Conservation (phyloP, 768 basidiomycete species). For the Kwoniella mangroviensis region DNA sequence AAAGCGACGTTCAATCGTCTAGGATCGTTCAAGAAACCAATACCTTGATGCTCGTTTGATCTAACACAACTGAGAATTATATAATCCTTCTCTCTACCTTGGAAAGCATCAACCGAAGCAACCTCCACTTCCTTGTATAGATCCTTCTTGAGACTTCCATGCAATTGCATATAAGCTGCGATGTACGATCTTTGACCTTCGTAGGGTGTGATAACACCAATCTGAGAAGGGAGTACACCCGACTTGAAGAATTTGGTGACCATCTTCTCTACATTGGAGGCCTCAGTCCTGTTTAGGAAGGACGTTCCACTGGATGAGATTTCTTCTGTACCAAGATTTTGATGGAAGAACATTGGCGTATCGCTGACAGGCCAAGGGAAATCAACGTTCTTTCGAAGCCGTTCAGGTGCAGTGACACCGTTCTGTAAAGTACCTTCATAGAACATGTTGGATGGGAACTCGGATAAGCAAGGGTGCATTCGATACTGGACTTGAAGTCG, state of each 20-base stretch:
- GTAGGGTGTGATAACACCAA: conserved; percentile 98
- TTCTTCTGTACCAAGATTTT: conserved; percentile 98
- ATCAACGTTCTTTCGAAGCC: conserved; percentile 95
- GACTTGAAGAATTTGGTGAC: conserved; percentile 99
- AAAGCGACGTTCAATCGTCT: conserved; percentile 94
- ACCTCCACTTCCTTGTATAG: conserved; percentile 99
- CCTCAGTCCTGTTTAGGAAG: conserved; percentile 97
- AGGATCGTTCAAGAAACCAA: conserved; percentile 98
- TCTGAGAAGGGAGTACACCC: conserved; percentile 91
- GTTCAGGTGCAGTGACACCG: conserved; percentile 97
- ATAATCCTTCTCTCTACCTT: conserved; percentile 99
- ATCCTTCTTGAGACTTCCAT: conserved; percentile 98
- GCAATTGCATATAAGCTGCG: conserved; percentile 99
- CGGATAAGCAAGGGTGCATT: conserved; percentile 99
- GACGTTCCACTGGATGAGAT: conserved; percentile 98
- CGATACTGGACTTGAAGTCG: conserved; percentile 99
- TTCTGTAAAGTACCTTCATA: conserved; percentile 99
- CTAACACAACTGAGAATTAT: conserved; percentile 97
- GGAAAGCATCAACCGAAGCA: conserved; percentile 98
- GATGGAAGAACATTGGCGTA: conserved; percentile 99
- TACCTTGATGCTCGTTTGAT: conserved; percentile 99
- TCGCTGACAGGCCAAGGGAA: conserved; percentile 98
- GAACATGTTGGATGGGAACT: conserved; percentile 99
- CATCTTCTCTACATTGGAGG: conserved; percentile 99
- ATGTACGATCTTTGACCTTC: conserved; percentile 98